These are phyloP conservation scores for Cornus kousa DNA, from an alignment of 148 eudicot species.

Conservation along the genomic window DNA sequence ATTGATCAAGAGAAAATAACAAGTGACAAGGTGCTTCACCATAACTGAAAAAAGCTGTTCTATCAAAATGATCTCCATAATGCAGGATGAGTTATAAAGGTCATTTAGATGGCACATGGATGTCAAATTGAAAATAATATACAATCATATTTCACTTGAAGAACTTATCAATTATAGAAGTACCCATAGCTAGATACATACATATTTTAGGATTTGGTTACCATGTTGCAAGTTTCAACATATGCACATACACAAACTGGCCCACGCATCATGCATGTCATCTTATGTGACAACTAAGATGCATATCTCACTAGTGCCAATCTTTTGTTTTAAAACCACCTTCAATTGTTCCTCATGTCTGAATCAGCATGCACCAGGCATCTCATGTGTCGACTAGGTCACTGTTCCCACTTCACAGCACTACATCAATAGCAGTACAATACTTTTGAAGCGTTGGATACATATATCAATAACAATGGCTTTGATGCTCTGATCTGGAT, in stretches of 20 bases:
- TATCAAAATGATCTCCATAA: background rate
- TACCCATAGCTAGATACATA: background rate
- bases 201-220: background rate
- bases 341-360: background rate
- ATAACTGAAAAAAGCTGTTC: background rate
- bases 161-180: background rate
- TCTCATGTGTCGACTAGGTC: no score
- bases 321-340: background rate
- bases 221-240: background rate
- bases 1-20: background rate
- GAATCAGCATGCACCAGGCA: background rate
- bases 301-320: background rate
- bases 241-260: background rate
- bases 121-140: background rate
- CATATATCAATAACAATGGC: background rate
- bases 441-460: background rate
- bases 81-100: background rate
- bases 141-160: background rate
- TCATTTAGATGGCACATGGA: background rate
- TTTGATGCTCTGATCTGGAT: background rate
- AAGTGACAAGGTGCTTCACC: slow-evolving; percentile 3
- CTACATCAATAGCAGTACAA: no score
- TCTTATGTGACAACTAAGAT: background rate
- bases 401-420: no score
- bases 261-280: background rate